Evolutionary conservation across 2,329 filamentous ascomycete genomes (phyloP), one percentile per base, ranked within the genome.

Genomic region (Cladosporium sp.): DNA sequence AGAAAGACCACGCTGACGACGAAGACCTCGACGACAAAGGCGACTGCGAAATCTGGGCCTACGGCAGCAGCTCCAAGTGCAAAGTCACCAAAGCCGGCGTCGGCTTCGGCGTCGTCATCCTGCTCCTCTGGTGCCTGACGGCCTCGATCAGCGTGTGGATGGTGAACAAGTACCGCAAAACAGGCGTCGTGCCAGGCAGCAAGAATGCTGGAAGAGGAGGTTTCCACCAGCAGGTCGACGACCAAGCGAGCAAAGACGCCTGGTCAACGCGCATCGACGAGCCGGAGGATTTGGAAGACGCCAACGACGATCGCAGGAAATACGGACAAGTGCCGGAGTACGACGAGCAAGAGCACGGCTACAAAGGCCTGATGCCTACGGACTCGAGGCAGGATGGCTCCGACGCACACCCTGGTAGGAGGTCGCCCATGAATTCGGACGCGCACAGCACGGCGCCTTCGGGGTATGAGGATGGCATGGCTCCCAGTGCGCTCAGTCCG

Each of bases 91-190:
- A 76, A 46, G 78, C 75, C 2, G 74, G 74, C 3, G 74, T 78
- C 15, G 77, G 79, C 11, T 68, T 83, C 27, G 79, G 77, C 5
- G 75, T 79, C 25, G 66, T 82, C 22, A 70, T 83, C 51, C 82
- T 78, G 56, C 56, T 83, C 29, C 70, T 80, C 50, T 83, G 83
- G 63, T 59, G 69, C 38, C 57, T 71, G 16, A 82, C 80, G 1
- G 67, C 72, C 49, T 73, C 66, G 54, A 71, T 83, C 54, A 79
- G 77, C 27, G 68, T 78, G 59, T 74, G 77, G 60, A 78, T 76
- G 54, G 69, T 80, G 50, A 68, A 73, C 62, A 72, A 79, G 58
- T 81, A 77, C 69, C 75, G 77, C 55, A 74, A 75, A 55, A 78
- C 77, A 40, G 79, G 79, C 52, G 72, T 74, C 41, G 70, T 80